Evolutionary conservation across 2,329 filamentous ascomycete species (phyloP).

Genomic region (Hypoxylon sp.): DNA sequence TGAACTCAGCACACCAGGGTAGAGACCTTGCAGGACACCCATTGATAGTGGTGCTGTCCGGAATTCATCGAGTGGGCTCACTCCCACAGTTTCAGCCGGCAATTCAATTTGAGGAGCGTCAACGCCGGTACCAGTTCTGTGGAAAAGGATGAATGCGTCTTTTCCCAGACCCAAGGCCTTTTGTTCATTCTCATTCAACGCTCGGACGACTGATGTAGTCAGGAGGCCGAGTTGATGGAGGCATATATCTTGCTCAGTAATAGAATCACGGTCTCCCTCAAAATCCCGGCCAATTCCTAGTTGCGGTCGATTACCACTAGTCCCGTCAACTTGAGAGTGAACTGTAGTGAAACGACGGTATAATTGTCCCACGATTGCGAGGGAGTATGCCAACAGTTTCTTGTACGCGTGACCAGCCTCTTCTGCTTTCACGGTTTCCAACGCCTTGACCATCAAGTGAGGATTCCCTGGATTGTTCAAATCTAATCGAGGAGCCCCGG

Average conservation of each 20-base stretch:
- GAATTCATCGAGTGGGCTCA: conserved; percentile 46
- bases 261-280: conserved; percentile 4
- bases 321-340: conserved; percentile 2
- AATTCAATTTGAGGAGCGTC: conserved; percentile 6
- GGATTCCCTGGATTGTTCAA: conserved; percentile 31
- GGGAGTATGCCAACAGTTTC: conserved; percentile 48
- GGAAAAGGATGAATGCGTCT: conserved; percentile 50
- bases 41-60: conserved; percentile 52
- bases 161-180: conserved; percentile 44
- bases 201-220: conserved; percentile 49
- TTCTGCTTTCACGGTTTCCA: conserved; percentile 32
- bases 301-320: conserved; percentile 2
- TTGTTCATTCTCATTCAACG: conserved; percentile 49
- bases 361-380: conserved; percentile 51
- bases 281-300: conserved; percentile 44
- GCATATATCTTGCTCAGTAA: conserved; percentile 47
- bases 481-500: conserved; percentile 38
- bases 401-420: conserved; percentile 15
- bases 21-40: conserved; percentile 53
- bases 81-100: background rate
- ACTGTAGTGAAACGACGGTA: conserved; percentile 51
- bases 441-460: conserved; percentile 13
- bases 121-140: conserved; percentile 9
- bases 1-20: conserved; percentile 45
- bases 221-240: conserved; percentile 51